These are phyloP conservation scores for Fusarium tupiense DNA, from an alignment of 2,329 filamentous ascomycete genomes.

Conservation along the genomic window DNA sequence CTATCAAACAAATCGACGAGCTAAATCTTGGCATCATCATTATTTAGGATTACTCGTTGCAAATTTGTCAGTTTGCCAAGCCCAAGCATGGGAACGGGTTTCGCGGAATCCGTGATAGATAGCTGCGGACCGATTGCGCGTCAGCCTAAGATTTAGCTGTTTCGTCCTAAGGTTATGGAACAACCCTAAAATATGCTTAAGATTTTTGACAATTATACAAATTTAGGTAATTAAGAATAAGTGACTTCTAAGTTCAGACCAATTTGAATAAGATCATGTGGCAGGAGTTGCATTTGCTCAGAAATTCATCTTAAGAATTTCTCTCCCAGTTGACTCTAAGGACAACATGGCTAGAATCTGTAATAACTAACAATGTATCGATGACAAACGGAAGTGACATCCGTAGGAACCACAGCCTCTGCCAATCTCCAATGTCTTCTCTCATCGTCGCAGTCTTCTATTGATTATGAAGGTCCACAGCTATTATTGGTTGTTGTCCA, in stretches of 20 bases:
- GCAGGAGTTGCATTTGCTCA: too few relatives aligned
- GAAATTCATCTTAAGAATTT: too few relatives aligned
- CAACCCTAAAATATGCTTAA: too few relatives aligned
- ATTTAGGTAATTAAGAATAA: too few relatives aligned
- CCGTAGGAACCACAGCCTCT: background rate
- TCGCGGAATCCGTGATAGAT: background rate
- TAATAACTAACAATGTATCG: too few relatives aligned
- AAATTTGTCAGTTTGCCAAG: background rate
- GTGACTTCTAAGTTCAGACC: accelerated
- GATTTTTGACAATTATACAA: too few relatives aligned
- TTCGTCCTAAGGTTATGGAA: too few relatives aligned
- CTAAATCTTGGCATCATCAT: background rate
- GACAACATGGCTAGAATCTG: too few relatives aligned
- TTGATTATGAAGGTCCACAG: accelerated
- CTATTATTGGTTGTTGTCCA: background rate
- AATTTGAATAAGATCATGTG: too few relatives aligned
- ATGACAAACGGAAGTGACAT: accelerated
- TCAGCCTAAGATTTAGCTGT: background rate
- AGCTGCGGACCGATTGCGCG: background rate
- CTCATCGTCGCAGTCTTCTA: accelerated
- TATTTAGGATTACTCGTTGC: accelerated
- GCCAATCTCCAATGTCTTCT: accelerated
- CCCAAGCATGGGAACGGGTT: background rate
- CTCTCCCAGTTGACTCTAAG: too few relatives aligned
- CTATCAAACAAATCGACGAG: background rate